phyloP scores from a whole-genome alignment of 768 basidiomycete genomes.

The Lentinula sp. region DNA sequence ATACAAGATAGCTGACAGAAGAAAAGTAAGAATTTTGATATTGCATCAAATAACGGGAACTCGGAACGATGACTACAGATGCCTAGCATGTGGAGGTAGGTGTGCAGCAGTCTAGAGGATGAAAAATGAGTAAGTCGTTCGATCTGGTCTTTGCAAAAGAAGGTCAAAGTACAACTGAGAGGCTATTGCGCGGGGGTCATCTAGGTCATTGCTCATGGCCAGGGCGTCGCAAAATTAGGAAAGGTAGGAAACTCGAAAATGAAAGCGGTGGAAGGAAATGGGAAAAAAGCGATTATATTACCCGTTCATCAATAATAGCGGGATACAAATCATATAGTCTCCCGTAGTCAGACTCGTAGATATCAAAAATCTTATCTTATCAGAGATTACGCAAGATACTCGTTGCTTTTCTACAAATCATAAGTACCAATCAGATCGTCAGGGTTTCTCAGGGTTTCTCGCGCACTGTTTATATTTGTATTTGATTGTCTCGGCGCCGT shows the following conservation, averaged over 20 bases:
- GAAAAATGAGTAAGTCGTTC: background rate
- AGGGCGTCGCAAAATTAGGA: background rate
- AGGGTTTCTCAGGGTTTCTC: no score
- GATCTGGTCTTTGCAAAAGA: background rate
- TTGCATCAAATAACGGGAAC: background rate
- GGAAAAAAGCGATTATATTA: background rate
- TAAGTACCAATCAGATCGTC: no score
- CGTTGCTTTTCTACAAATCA: no score
- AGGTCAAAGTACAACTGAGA: background rate
- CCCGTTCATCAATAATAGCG: no score
- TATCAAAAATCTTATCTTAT: no score
- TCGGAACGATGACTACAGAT: background rate
- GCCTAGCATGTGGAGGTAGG: slow-evolving; percentile 1
- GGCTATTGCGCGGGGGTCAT: slow-evolving; percentile 11
- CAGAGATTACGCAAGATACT: no score
- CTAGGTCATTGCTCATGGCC: background rate
- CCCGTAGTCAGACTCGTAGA: no score
- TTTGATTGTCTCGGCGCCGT: no score
- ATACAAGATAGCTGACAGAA: slow-evolving; percentile 3
- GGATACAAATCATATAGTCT: no score
- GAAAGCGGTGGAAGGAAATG: background rate
- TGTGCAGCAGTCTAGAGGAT: background rate
- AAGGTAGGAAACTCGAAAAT: background rate
- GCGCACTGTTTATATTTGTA: no score
- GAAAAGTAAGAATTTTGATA: background rate